Evolutionary conservation across 306 rosid species (phyloP).

Genomic region (Ormosia semicastrata): DNA sequence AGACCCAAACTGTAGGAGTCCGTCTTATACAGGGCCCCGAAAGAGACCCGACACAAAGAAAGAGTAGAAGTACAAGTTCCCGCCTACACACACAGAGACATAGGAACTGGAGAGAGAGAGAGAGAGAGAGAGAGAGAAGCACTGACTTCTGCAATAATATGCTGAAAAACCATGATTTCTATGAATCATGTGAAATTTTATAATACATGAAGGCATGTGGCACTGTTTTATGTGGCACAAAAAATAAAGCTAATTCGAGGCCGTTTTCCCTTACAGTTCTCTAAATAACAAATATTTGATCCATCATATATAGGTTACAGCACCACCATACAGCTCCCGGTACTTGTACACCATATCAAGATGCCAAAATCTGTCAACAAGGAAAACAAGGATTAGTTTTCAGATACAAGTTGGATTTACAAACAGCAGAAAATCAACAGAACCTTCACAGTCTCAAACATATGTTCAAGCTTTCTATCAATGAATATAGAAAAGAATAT

Average conservation of each 20-base stretch:
- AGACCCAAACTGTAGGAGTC: no score
- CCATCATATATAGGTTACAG: neutral
- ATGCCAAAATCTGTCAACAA: slow-evolving; percentile 32
- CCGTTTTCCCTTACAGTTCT: neutral
- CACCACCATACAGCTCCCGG: slow-evolving; percentile 8
- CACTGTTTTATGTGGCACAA: neutral
- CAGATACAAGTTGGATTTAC: neutral
- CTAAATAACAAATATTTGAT: neutral
- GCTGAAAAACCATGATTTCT: neutral
- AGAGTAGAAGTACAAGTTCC: neutral
- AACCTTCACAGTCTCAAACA: neutral
- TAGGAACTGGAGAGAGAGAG: neutral
- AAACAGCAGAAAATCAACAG: neutral
- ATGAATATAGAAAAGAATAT: neutral
- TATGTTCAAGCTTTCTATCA: slow-evolving; percentile 7
- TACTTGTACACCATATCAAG: neutral
- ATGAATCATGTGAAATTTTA: neutral
- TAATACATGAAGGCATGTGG: slow-evolving; percentile 12
- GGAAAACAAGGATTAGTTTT: slow-evolving; percentile 13
- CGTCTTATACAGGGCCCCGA: no score
- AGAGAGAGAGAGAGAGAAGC: neutral
- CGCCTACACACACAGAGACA: neutral
- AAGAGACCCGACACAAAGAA: neutral
- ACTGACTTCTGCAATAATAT: slow-evolving; percentile 2
- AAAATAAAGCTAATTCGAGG: neutral